Evolutionary conservation across 2,329 filamentous ascomycete genomes (phyloP).

Genomic region (Trichoderma harzianum): DNA sequence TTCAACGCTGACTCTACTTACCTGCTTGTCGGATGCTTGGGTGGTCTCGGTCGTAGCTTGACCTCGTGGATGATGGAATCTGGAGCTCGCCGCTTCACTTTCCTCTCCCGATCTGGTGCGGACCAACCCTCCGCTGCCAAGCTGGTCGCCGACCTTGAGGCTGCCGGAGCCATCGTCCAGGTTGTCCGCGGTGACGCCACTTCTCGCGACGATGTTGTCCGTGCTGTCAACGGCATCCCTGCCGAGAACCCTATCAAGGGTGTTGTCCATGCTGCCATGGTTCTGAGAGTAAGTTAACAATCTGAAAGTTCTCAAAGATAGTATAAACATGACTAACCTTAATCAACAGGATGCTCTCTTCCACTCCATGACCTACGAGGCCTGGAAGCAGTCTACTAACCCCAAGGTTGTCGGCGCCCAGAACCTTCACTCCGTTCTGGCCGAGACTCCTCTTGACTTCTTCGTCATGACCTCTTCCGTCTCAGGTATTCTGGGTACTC

Average conservation of each 20-base stretch:
- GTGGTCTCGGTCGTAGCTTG: constrained; percentile 24
- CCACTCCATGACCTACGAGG: constrained; percentile 24
- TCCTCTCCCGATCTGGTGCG: constrained; percentile 28
- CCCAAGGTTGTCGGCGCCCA: constrained; percentile 26
- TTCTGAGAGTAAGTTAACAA: constrained; percentile 13
- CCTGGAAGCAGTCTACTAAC: constrained; percentile 25
- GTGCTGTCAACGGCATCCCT: constrained; percentile 23
- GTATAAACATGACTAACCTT: background rate
- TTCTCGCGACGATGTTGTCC: constrained; percentile 19
- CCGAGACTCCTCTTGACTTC: constrained; percentile 32
- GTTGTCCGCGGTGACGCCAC: constrained; percentile 26
- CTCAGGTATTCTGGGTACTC: constrained; percentile 30
- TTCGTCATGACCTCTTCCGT: constrained; percentile 28
- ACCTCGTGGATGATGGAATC: constrained; percentile 16
- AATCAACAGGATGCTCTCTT: constrained; percentile 27
- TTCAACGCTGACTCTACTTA: constrained; percentile 21
- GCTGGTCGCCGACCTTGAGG: constrained; percentile 22
- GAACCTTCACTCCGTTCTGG: constrained; percentile 26
- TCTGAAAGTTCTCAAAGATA: background rate
- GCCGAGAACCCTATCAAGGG: constrained; percentile 26
- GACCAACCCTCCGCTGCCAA: constrained; percentile 22
- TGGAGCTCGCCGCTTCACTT: constrained; percentile 29
- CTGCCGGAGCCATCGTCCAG: constrained; percentile 22
- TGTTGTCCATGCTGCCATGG: constrained; percentile 36
- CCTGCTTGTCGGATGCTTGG: constrained; percentile 25